Percentiles rank a stretch among this genome's conserved stretches.
phyloP scores from a whole-genome alignment of 192 early-diverging fungal genomes.

The Mortierella antarctica region DNA sequence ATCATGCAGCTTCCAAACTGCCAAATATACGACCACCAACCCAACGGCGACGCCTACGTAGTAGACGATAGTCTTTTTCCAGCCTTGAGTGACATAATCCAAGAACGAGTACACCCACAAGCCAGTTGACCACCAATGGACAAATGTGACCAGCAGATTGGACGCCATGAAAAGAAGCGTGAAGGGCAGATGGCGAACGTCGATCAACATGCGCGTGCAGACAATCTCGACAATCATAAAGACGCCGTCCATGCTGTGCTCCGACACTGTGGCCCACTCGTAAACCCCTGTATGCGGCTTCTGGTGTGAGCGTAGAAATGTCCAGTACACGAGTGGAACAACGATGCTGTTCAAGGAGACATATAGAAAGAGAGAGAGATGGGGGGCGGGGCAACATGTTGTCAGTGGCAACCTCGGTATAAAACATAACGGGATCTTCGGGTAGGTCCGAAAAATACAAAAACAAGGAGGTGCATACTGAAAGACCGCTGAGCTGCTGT shows the following conservation, averaged over 20 bases:
- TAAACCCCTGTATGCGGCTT: slow-evolving; percentile 13
- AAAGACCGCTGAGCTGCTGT: slow-evolving; percentile 11
- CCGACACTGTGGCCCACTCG: slow-evolving; percentile 25
- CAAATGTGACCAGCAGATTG: slow-evolving; percentile 3
- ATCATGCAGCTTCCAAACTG: slow-evolving; percentile 10
- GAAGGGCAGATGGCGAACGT: slow-evolving; percentile 18
- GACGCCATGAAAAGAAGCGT: slow-evolving; percentile 7
- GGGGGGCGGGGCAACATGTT: not conserved
- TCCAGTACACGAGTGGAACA: slow-evolving; percentile 20
- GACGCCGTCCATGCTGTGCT: slow-evolving; percentile 7
- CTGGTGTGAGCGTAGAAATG: not conserved
- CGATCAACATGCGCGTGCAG: slow-evolving; percentile 8
- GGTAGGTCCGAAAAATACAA: not conserved
- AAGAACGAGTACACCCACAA: slow-evolving; percentile 14
- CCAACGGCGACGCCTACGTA: not conserved
- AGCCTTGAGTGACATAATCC: slow-evolving; percentile 10
- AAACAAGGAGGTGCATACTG: slow-evolving; percentile 7
- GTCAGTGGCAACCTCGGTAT: not conserved
- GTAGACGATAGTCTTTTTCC: not conserved
- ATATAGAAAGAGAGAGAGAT: not conserved
- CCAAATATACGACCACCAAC: not conserved
- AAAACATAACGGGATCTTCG: not conserved
- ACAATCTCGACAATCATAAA: slow-evolving; percentile 18
- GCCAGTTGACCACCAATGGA: slow-evolving; percentile 6
- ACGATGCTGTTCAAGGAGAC: slow-evolving; percentile 8